Conservation (phyloP, 1,284 basidiomycete genomes). For the Apiotrichum veenhuisii region DNA sequence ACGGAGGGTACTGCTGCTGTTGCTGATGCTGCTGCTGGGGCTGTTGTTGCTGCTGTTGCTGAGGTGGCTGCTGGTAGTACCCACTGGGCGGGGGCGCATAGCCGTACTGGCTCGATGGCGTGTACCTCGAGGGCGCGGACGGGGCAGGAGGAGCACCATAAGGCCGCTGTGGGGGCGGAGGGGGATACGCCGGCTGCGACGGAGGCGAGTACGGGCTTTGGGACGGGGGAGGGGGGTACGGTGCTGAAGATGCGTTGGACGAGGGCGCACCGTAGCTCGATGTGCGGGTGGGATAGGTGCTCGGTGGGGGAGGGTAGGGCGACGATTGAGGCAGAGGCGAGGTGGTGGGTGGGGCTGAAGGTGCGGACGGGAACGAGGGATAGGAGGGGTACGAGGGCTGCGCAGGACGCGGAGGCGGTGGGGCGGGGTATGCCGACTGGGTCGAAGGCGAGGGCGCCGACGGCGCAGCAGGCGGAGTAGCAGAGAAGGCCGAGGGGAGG, state of each 20-base stretch:
- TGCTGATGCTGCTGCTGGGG: neutral
- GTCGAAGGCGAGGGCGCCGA: constrained; percentile 17
- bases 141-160: neutral
- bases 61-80: neutral
- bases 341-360: constrained; percentile 23
- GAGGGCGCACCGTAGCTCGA: constrained; percentile 26
- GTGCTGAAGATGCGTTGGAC: constrained; percentile 5
- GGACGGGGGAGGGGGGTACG: neutral
- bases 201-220: constrained; percentile 6
- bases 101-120: constrained; percentile 6
- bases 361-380: constrained; percentile 7
- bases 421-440: constrained; percentile 10
- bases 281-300: neutral
- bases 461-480: constrained; percentile 3
- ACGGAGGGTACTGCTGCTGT: constrained; percentile 7
- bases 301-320: constrained; percentile 19
- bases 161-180: constrained; percentile 9
- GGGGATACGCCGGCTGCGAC: neutral
- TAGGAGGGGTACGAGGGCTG: constrained; percentile 15
- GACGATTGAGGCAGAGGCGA: constrained; percentile 19
- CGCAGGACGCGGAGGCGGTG: constrained; percentile 24
- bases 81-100: constrained; percentile 1
- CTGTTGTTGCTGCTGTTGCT: constrained; percentile 1
- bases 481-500: constrained; percentile 31
- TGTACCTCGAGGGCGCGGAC: neutral